These are phyloP conservation scores for Anthracocystis setariae DNA, from an alignment of 1,284 basidiomycete genomes.

Conservation along the genomic window DNA sequence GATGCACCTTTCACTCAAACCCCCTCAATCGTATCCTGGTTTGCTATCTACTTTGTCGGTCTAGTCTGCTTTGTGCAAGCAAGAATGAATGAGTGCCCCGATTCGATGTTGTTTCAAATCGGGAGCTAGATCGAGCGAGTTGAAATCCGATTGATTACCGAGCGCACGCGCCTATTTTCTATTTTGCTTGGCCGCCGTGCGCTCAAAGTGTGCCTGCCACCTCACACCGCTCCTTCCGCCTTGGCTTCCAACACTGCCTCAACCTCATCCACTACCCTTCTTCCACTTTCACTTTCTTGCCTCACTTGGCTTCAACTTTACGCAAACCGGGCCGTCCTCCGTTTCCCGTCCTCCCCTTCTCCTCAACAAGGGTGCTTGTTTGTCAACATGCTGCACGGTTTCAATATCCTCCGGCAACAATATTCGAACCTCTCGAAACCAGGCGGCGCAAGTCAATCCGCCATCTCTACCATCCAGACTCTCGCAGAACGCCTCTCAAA, in stretches of 20 bases:
- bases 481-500: slow-evolving; percentile 82
- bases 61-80: too few species aligned
- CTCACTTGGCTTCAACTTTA: too few species aligned
- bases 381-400: slow-evolving; percentile 63
- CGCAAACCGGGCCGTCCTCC: too few species aligned
- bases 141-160: not conserved
- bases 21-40: too few species aligned
- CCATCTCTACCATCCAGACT: slow-evolving; percentile 83
- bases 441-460: slow-evolving; percentile 73
- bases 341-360: not conserved
- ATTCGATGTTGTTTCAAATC: not conserved
- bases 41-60: too few species aligned
- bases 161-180: not conserved
- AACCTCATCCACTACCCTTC: not conserved
- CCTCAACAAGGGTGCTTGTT: slow-evolving; percentile 1
- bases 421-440: slow-evolving; percentile 63
- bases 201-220: slow-evolving; percentile 8
- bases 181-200: not conserved
- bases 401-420: slow-evolving; percentile 64
- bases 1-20: not conserved
- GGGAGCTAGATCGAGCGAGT: not conserved
- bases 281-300: not conserved
- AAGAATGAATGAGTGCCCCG: not conserved
- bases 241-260: not conserved
- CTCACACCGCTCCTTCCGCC: not conserved